A percentile compares a stretch with the other conserved stretches of the same genome.
Conservation (phyloP, 768 basidiomycete species). For the Tricholoma flavovirens region DNA sequence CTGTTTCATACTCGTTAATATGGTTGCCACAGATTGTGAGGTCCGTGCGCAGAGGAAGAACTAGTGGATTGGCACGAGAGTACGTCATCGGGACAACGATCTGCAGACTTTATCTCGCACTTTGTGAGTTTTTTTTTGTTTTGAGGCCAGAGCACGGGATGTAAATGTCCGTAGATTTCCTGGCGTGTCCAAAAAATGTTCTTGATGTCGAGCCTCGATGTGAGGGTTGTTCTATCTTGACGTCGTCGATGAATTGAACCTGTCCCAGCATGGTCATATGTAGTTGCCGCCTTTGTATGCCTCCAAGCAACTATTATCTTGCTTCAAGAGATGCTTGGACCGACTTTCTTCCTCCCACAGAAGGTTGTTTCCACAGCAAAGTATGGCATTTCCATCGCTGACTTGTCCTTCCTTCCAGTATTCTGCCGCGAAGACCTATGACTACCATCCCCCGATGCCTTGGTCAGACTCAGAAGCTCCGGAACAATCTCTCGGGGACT, state of each 20-base stretch:
- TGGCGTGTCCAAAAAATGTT: slow-evolving; percentile 81
- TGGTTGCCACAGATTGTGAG: slow-evolving; percentile 86
- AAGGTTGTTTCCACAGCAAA: slow-evolving; percentile 32
- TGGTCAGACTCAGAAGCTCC: slow-evolving; percentile 68
- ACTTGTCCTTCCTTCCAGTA: slow-evolving; percentile 36
- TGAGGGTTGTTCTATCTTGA: slow-evolving; percentile 30
- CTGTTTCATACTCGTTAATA: slow-evolving; percentile 66
- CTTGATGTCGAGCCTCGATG: slow-evolving; percentile 73
- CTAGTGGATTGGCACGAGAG: slow-evolving; percentile 58
- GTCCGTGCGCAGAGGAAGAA: slow-evolving; percentile 63
- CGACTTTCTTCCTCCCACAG: slow-evolving; percentile 78
- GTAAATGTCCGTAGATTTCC: slow-evolving; percentile 51
- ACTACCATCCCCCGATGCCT: slow-evolving; percentile 82
- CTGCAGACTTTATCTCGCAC: slow-evolving; percentile 60
- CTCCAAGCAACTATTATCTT: slow-evolving; percentile 58
- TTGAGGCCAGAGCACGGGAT: background rate
- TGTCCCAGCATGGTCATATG: slow-evolving; percentile 56
- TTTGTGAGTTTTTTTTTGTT: slow-evolving; percentile 52
- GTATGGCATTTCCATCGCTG: slow-evolving; percentile 2
- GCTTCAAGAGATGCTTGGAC: slow-evolving; percentile 72
- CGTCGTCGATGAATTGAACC: slow-evolving; percentile 1
- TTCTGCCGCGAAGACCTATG: slow-evolving; percentile 54
- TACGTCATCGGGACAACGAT: slow-evolving; percentile 76
- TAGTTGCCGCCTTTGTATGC: slow-evolving; percentile 52
- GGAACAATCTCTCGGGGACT: slow-evolving; percentile 76